Conservation (phyloP, 495 filamentous ascomycete species). For the Hyphodiscus hymeniophilus region DNA sequence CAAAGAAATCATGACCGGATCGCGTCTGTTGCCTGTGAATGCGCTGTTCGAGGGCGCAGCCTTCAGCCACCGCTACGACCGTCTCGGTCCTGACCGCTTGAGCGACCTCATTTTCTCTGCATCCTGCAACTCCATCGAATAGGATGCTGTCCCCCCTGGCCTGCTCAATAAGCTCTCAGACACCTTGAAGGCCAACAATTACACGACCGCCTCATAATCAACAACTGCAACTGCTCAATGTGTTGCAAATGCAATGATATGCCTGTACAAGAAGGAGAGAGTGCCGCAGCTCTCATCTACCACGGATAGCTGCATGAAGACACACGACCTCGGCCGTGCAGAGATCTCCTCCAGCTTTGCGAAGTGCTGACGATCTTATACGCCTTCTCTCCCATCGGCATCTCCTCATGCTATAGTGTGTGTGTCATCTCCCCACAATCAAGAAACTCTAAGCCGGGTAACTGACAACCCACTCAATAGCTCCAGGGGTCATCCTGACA, state of each 20-base stretch:
- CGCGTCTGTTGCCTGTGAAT: slow-evolving; percentile 2
- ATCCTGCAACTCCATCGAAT: not conserved
- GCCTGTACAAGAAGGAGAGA: slow-evolving; percentile 12
- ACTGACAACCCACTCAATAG: slow-evolving; percentile 9
- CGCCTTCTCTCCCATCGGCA: slow-evolving; percentile 1
- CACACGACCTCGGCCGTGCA: slow-evolving; percentile 5
- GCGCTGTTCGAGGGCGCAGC: not conserved
- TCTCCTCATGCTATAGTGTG: not conserved
- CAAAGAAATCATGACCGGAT: slow-evolving; percentile 3
- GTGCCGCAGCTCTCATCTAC: slow-evolving; percentile 13
- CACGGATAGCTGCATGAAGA: slow-evolving; percentile 14
- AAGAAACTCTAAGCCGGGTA: not conserved
- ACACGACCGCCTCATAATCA: slow-evolving; percentile 10
- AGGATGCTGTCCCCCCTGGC: slow-evolving; percentile 2
- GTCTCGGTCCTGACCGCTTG: not conserved
- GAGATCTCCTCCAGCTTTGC: not conserved
- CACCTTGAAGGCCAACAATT: slow-evolving; percentile 1
- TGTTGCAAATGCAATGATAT: slow-evolving; percentile 19
- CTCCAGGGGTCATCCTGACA: slow-evolving; percentile 13
- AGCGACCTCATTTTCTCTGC: not conserved
- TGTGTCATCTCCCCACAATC: not conserved
- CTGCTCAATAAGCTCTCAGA: not conserved
- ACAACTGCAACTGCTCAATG: not conserved
- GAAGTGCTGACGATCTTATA: slow-evolving; percentile 9
- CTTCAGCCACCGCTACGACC: slow-evolving; percentile 1